Conservation (phyloP, 2,329 filamentous ascomycete genomes). For the Aspergillus flavus region DNA sequence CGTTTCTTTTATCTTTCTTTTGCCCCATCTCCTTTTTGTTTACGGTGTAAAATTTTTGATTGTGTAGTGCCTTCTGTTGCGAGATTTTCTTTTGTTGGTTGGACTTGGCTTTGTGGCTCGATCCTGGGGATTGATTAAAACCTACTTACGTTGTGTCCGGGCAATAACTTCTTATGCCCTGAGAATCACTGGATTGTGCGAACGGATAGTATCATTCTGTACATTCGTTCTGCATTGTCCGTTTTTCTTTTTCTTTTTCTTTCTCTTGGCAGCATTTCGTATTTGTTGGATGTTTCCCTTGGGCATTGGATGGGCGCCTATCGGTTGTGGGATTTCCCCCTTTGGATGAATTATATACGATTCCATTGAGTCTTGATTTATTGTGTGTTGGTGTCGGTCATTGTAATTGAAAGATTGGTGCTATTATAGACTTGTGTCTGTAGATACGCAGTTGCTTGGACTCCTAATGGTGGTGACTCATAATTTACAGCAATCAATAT, state of each 20-base stretch:
- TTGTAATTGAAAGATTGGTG: background rate
- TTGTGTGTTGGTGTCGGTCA: background rate
- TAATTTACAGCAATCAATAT: background rate
- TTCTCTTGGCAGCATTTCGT: background rate
- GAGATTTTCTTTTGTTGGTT: background rate
- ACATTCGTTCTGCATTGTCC: background rate
- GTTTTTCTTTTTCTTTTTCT: background rate
- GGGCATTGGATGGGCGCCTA: slow-evolving; percentile 23
- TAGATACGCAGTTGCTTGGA: background rate
- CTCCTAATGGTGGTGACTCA: no score
- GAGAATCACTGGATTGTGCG: background rate
- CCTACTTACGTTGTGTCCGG: background rate
- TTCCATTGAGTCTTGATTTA: slow-evolving; percentile 5
- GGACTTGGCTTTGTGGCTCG: background rate
- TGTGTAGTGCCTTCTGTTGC: background rate
- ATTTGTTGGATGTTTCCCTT: slow-evolving; percentile 8
- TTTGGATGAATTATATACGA: slow-evolving; percentile 5
- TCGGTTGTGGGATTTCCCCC: slow-evolving; percentile 9
- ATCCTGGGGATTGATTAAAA: slow-evolving; percentile 2
- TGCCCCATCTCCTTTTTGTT: slow-evolving; percentile 6
- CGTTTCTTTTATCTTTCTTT: slow-evolving; percentile 8
- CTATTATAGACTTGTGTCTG: background rate
- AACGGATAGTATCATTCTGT: background rate
- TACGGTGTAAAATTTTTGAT: slow-evolving; percentile 7
- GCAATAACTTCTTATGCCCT: background rate